These are phyloP conservation scores for Claviceps sp. DNA, from an alignment of 2,329 filamentous ascomycete genomes.

Conservation along the genomic window DNA sequence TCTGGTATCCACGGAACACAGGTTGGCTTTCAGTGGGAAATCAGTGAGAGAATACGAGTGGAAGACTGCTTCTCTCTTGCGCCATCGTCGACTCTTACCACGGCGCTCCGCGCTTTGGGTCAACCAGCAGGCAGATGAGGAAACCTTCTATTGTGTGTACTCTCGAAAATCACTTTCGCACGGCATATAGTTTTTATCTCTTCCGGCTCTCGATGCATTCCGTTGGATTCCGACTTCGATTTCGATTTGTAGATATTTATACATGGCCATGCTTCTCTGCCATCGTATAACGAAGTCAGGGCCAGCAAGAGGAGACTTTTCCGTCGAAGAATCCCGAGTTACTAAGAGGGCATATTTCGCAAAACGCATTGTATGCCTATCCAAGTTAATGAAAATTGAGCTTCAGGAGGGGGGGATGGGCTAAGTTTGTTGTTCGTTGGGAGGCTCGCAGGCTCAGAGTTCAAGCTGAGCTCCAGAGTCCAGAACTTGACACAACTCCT, in stretches of 20 bases:
- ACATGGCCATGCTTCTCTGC: slow-evolving; percentile 32
- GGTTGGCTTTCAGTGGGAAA: slow-evolving; percentile 19
- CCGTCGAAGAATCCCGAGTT: slow-evolving; percentile 34
- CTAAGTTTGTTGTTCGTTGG: not conserved
- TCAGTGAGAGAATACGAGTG: slow-evolving; percentile 19
- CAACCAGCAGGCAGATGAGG: slow-evolving; percentile 40
- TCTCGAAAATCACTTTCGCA: slow-evolving; percentile 25
- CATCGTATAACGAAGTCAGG: slow-evolving; percentile 40
- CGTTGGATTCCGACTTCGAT: slow-evolving; percentile 27
- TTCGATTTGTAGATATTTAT: slow-evolving; percentile 21
- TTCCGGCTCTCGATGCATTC: slow-evolving; percentile 37
- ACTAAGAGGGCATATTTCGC: slow-evolving; percentile 28
- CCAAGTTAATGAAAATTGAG: not conserved
- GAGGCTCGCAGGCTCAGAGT: slow-evolving; percentile 14
- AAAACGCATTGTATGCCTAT: slow-evolving; percentile 16
- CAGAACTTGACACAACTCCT: slow-evolving; percentile 39
- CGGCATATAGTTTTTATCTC: slow-evolving; percentile 38
- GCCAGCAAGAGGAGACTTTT: slow-evolving; percentile 43
- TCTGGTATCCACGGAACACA: slow-evolving; percentile 20
- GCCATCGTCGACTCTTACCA: slow-evolving; percentile 15
- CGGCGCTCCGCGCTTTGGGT: slow-evolving; percentile 27
- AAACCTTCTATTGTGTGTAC: slow-evolving; percentile 36
- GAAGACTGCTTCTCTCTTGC: slow-evolving; percentile 13
- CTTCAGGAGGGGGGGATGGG: not conserved
- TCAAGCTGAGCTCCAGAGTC: slow-evolving; percentile 37